Evolutionary conservation across 306 rosid genomes (phyloP).

Genomic region (Erythrophleum fordii): DNA sequence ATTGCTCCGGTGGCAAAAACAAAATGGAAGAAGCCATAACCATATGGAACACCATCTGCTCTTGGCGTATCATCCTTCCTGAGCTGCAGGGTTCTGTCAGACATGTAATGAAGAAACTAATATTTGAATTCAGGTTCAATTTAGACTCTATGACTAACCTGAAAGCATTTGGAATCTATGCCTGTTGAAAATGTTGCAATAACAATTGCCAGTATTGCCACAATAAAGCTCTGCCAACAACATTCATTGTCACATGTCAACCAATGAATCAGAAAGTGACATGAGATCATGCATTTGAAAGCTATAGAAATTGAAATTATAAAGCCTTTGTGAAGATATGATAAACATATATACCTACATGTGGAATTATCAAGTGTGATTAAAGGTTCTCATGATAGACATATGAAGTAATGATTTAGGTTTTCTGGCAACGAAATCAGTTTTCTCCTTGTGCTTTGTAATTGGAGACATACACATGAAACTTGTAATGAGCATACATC

Average conservation of each 20-base stretch:
- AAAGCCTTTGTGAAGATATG: not conserved
- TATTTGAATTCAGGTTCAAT: conserved; percentile 22
- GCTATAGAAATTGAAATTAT: not conserved
- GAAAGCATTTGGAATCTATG: conserved; percentile 90
- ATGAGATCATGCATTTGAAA: conserved; percentile 24
- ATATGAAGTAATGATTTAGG: not conserved
- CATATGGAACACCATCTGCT: conserved; percentile 92
- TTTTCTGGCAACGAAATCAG: not conserved
- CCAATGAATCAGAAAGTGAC: conserved; percentile 25
- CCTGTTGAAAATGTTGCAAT: conserved; percentile 95
- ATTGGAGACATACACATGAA: not conserved
- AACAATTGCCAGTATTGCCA: conserved; percentile 83
- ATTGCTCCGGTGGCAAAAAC: conserved; percentile 98
- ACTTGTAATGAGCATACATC: not conserved
- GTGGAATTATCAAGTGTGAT: not conserved
- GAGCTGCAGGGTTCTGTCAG: conserved; percentile 62
- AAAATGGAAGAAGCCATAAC: conserved; percentile 97
- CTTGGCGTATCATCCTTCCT: conserved; percentile 60
- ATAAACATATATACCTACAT: not conserved
- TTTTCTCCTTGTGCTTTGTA: not conserved
- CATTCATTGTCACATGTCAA: conserved; percentile 35
- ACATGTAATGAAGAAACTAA: conserved; percentile 33
- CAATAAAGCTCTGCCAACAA: conserved; percentile 79
- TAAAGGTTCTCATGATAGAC: not conserved
- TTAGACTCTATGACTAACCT: conserved; percentile 62